These are phyloP conservation scores for Ambrosiella cleistominuta DNA, from an alignment of 2,329 filamentous ascomycete genomes.

Conservation along the genomic window DNA sequence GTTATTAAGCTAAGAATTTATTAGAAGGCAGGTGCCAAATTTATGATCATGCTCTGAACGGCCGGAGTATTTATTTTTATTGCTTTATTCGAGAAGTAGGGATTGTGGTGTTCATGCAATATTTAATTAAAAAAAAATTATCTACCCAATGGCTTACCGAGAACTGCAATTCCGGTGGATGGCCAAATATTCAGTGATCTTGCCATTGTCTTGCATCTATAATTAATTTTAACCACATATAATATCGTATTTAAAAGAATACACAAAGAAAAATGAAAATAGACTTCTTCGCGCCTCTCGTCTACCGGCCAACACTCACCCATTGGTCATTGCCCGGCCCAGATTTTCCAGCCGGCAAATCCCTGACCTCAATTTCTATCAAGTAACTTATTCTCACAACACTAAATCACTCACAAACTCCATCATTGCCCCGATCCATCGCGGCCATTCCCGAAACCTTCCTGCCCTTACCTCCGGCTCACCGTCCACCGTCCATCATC, in stretches of 20 bases:
- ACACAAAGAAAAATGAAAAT: too few species aligned
- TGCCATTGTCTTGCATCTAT: neutral
- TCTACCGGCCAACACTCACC: neutral
- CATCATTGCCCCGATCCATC: neutral
- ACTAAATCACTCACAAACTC: neutral
- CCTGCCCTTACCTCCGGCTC: too few species aligned
- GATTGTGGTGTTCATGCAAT: too few species aligned
- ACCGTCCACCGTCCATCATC: too few species aligned
- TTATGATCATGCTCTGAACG: neutral
- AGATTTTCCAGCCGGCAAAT: neutral
- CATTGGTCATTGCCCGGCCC: neutral
- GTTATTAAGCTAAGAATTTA: neutral
- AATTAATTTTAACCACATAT: neutral
- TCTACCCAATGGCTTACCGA: too few species aligned
- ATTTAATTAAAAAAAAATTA: too few species aligned
- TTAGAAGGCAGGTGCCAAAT: neutral
- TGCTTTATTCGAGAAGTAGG: too few species aligned
- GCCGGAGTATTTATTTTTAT: too few species aligned
- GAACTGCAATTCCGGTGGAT: too few species aligned
- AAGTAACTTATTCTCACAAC: neutral
- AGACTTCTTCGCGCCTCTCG: neutral
- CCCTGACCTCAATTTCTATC: neutral
- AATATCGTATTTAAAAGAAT: too few species aligned
- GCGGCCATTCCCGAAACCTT: too few species aligned
- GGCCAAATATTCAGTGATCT: too few species aligned